A percentile compares a stretch with the other conserved stretches of the same genome.
These are phyloP conservation scores for Crepidotus variabilis DNA, from an alignment of 768 basidiomycete species.

Conservation along the genomic window DNA sequence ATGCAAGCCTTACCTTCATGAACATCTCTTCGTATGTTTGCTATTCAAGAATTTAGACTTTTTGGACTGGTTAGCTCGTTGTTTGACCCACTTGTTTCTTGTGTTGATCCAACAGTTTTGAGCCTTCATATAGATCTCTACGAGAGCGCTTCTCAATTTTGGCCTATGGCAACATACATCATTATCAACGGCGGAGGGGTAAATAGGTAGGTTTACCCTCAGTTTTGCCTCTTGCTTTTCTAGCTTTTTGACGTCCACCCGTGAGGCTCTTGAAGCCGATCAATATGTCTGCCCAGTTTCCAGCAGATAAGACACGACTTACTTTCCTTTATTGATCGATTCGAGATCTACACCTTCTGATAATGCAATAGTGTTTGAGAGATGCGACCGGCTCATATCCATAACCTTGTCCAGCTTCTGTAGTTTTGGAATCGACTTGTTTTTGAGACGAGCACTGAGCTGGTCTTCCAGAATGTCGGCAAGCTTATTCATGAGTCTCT, in stretches of 20 bases:
- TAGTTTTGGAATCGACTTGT: slow-evolving; percentile 59
- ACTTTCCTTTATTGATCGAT: slow-evolving; percentile 94
- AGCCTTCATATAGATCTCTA: slow-evolving; percentile 91
- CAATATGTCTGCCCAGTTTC: neutral
- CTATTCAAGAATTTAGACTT: slow-evolving; percentile 32
- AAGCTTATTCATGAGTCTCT: slow-evolving; percentile 64
- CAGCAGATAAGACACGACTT: slow-evolving; percentile 18
- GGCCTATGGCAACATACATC: slow-evolving; percentile 45
- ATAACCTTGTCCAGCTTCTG: slow-evolving; percentile 82
- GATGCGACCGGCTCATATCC: slow-evolving; percentile 80
- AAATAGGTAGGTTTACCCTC: slow-evolving; percentile 41
- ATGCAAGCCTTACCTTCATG: slow-evolving; percentile 76
- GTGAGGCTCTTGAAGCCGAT: slow-evolving; percentile 59
- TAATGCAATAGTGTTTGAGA: slow-evolving; percentile 78
- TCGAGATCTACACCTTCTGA: slow-evolving; percentile 85
- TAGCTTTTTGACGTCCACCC: slow-evolving; percentile 92
- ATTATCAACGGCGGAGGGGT: neutral
- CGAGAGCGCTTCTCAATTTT: slow-evolving; percentile 97
- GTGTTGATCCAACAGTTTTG: slow-evolving; percentile 89
- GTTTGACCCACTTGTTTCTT: slow-evolving; percentile 68
- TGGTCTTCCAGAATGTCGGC: slow-evolving; percentile 63
- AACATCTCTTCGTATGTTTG: slow-evolving; percentile 99
- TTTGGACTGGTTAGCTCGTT: neutral
- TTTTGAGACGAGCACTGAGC: slow-evolving; percentile 53
- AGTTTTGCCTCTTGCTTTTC: slow-evolving; percentile 98